These are phyloP conservation scores for Phaeophleospora eucalypticola DNA, from an alignment of 2,329 filamentous ascomycete species.

Conservation along the genomic window DNA sequence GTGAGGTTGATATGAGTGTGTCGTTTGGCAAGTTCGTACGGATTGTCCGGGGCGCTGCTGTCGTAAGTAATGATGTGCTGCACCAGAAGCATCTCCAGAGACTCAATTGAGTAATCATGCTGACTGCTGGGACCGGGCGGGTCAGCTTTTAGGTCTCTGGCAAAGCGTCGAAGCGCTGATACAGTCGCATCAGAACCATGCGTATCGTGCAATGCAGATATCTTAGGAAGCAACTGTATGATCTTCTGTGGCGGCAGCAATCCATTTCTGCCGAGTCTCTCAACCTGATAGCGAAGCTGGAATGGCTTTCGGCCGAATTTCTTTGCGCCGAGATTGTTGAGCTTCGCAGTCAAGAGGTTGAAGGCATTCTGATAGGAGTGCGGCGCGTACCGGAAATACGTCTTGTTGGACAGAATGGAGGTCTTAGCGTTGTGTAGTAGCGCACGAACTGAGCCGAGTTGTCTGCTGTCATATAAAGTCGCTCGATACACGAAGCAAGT, in stretches of 20 bases:
- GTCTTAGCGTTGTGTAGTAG: slow-evolving; percentile 24
- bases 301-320: slow-evolving; percentile 47
- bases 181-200: slow-evolving; percentile 27
- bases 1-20: slow-evolving; percentile 34
- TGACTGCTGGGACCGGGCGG: slow-evolving; percentile 53
- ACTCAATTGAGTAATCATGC: slow-evolving; percentile 36
- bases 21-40: slow-evolving; percentile 31
- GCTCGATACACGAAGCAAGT: slow-evolving; percentile 51
- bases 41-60: slow-evolving; percentile 22
- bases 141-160: slow-evolving; percentile 43
- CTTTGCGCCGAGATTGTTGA: slow-evolving; percentile 15
- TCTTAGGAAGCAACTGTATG: slow-evolving; percentile 42
- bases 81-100: slow-evolving; percentile 41
- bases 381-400: slow-evolving; percentile 12
- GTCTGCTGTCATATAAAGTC: slow-evolving; percentile 20
- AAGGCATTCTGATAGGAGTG: slow-evolving; percentile 14
- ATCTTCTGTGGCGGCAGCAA: slow-evolving; percentile 57
- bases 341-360: slow-evolving; percentile 33
- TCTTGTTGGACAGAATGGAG: slow-evolving; percentile 25
- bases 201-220: slow-evolving; percentile 36
- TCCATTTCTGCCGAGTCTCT: slow-evolving; percentile 60
- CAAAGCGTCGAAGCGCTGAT: slow-evolving; percentile 52
- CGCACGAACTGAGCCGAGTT: slow-evolving; percentile 20
- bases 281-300: slow-evolving; percentile 57
- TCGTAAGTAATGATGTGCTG: slow-evolving; percentile 40